Evolutionary conservation across 345 rosid species (phyloP).

Genomic region (Adansonia digitata): DNA sequence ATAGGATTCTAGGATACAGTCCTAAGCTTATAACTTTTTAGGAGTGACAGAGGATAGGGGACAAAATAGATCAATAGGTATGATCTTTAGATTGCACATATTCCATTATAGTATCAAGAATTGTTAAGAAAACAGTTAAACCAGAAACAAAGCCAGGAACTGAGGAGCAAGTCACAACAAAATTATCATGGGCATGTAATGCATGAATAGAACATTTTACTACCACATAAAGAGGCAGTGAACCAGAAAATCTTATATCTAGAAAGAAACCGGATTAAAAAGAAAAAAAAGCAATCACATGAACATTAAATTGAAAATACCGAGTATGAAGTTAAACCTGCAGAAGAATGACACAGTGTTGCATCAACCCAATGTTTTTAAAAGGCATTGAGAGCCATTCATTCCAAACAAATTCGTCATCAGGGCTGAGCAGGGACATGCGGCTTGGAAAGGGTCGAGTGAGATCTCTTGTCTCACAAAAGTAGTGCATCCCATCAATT

Average conservation of each 20-base stretch:
- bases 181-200: not conserved
- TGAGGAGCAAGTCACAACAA: not conserved
- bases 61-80: not conserved
- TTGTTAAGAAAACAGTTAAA: not conserved
- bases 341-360: conserved; percentile 74
- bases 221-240: not conserved
- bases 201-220: not conserved
- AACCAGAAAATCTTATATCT: not conserved
- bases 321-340: conserved; percentile 60
- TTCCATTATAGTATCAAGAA: not conserved
- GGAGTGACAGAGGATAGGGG: not conserved
- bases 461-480: conserved; percentile 82
- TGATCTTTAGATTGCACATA: not conserved
- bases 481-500: conserved; percentile 89
- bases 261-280: not conserved
- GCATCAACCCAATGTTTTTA: conserved; percentile 56
- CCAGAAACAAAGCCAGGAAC: not conserved
- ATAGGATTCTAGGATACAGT: not conserved
- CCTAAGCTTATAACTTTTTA: not conserved
- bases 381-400: conserved; percentile 76
- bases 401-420: conserved; percentile 96
- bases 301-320: conserved; percentile 25
- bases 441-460: conserved; percentile 91
- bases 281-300: conserved; percentile 7
- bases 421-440: conserved; percentile 63